Evolutionary conservation across 2,329 filamentous ascomycete species (phyloP), one percentile per base, ranked within the genome.

Genomic region (Arthrobotrys entomopaga): DNA sequence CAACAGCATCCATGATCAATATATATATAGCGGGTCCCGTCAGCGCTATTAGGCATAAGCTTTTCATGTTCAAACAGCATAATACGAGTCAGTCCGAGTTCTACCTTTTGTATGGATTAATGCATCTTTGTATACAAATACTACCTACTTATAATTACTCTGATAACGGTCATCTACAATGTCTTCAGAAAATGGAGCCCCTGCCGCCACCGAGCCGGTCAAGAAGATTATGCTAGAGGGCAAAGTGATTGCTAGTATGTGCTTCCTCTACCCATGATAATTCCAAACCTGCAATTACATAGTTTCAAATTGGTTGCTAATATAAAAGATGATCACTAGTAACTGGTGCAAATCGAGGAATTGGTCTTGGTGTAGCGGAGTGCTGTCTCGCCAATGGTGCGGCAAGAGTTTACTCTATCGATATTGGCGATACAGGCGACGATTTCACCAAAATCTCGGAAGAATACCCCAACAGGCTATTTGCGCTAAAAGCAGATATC

Each of bases 401-500:
- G 19, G 80, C 79, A 29, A 76, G 67, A 42, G 80, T 83, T 49
- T 83, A 82, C 79, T 82, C 81, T 4, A 79, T 84, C 34, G 83
- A 84, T 77, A 79, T 83, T 49, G 79, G 80, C 60, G 79, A 80
- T 16, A 79, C 80, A 0, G 78, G 78, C 29, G 78, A 79, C 10
- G 80, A 82, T n/a, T 81, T 81, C 59, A 43, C 46, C 10, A 79
- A 77, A 7, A 71, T 85, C 3, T 79, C 80, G 43, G 82, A 83
- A 76, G 79, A 80, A 6, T 82, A 82, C 76, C 82, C 83, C 10
- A 82, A 83, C 65, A 79, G 79, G 29, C 77, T 86, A 16, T 80
- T 82, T 63, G 84, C 83, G 77, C 77, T 84, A 59, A 79, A 84
- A 65, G 83, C 83, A 76, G 83, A 85, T 64, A 83, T 85, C 3